A percentile compares a stretch with the other conserved stretches of the same genome.
phyloP scores from a whole-genome alignment of 108 stramenopile genomes.

The Nitzschia putrida region DNA sequence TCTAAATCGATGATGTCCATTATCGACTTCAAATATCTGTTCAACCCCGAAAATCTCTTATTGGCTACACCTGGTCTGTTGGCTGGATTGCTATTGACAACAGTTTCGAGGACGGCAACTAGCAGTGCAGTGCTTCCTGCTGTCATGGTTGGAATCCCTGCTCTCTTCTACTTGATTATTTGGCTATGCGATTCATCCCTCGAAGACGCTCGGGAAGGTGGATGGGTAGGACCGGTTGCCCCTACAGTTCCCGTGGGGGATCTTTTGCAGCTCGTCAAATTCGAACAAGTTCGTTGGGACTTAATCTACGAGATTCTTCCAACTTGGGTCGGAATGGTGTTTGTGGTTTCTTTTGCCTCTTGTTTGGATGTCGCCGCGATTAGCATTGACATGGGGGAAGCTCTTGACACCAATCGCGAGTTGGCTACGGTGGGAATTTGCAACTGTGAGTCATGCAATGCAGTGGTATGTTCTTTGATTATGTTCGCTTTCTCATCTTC shows the following conservation, averaged over 20 bases:
- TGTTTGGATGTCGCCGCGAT: conserved; percentile 96
- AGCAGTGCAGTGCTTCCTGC: conserved; percentile 74
- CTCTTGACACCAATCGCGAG: conserved; percentile 91
- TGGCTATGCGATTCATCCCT: conserved; percentile 45
- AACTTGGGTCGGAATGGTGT: conserved; percentile 94
- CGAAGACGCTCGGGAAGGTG: conserved; percentile 67
- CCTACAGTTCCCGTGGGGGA: conserved; percentile 72
- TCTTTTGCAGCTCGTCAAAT: conserved; percentile 72
- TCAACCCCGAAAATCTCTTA: conserved; percentile 46
- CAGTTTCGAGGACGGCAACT: conserved; percentile 53
- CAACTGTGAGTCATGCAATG: conserved; percentile 58
- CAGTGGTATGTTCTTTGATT: neutral
- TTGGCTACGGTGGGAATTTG: conserved; percentile 91
- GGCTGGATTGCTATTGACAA: conserved; percentile 74
- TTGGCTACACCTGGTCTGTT: conserved; percentile 83
- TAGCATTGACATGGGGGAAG: conserved; percentile 85
- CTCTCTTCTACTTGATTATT: conserved; percentile 78
- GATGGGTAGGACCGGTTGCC: conserved; percentile 79
- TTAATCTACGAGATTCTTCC: conserved; percentile 63
- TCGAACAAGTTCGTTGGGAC: conserved; percentile 75
- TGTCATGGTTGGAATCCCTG: conserved; percentile 83
- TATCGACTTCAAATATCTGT: conserved; percentile 69
- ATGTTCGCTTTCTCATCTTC: neutral
- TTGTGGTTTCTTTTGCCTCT: conserved; percentile 96
- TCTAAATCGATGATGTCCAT: conserved; percentile 65